Conservation (phyloP, 148 eudicot species). For the Dianthus caryophyllus region DNA sequence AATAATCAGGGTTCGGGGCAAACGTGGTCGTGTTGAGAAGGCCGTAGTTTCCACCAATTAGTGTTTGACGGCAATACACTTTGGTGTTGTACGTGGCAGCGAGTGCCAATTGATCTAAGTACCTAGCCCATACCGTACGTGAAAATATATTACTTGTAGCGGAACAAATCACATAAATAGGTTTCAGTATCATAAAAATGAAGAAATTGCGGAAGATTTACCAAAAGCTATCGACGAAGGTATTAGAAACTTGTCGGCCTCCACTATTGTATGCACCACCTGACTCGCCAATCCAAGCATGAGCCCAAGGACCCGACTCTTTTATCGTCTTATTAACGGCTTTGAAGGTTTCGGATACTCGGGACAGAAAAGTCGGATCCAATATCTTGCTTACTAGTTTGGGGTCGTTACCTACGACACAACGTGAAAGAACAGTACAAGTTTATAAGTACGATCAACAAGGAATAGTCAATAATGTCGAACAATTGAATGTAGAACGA, state of each 20-base stretch:
- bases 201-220: constrained; percentile 23
- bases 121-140: constrained; percentile 37
- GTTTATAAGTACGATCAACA: too few relatives aligned
- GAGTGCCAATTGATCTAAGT: constrained; percentile 80
- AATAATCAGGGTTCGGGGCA: constrained; percentile 83
- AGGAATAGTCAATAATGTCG: too few relatives aligned
- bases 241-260: constrained; percentile 57
- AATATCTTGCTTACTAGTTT: constrained; percentile 55
- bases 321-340: constrained; percentile 44
- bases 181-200: neutral
- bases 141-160: neutral
- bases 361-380: constrained; percentile 53
- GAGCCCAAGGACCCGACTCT: constrained; percentile 71
- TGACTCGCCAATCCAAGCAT: constrained; percentile 95
- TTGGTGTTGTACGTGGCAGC: constrained; percentile 69
- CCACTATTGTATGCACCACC: constrained; percentile 97
- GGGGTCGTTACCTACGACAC: constrained; percentile 59
- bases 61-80: constrained; percentile 80
- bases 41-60: constrained; percentile 85
- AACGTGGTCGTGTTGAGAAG: constrained; percentile 61
- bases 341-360: constrained; percentile 38
- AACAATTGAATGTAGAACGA: neutral
- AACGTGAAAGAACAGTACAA: neutral
- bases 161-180: neutral
- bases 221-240: constrained; percentile 89